These are phyloP conservation scores for Amanita pseudoporphyria DNA, from an alignment of 768 basidiomycete species.

Conservation along the genomic window DNA sequence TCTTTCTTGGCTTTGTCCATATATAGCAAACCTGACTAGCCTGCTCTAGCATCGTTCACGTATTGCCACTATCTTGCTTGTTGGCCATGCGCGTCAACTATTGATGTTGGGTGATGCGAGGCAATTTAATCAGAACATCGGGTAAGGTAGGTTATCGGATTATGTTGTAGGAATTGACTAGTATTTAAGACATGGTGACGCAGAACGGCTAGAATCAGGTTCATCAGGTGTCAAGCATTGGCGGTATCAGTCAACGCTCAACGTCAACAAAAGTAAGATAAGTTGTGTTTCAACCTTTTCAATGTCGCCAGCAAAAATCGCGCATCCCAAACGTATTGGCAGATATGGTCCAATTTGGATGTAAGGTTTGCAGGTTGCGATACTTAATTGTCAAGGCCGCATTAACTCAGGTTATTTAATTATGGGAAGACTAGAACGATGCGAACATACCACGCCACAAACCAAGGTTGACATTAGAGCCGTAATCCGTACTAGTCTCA, in stretches of 20 bases:
- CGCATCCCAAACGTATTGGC: background rate
- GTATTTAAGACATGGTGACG: background rate
- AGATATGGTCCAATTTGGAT: background rate
- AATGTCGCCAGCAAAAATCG: background rate
- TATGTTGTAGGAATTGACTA: background rate
- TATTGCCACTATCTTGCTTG: slow-evolving; percentile 1
- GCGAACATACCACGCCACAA: background rate
- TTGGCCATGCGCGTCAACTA: background rate
- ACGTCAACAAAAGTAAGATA: background rate
- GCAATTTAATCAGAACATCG: background rate
- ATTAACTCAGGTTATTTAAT: background rate
- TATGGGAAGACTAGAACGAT: background rate
- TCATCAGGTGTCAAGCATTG: background rate
- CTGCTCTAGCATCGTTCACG: background rate
- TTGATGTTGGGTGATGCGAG: background rate
- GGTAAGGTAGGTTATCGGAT: background rate
- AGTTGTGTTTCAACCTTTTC: background rate
- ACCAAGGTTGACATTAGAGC: too few relatives aligned
- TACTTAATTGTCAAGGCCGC: background rate
- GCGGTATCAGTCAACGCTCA: background rate
- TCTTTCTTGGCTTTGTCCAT: background rate
- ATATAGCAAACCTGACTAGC: background rate
- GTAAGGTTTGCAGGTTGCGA: background rate
- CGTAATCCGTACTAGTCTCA: too few relatives aligned
- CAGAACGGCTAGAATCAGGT: background rate